Conservation (phyloP, 768 basidiomycete genomes). For the Lyophyllum decastes region DNA sequence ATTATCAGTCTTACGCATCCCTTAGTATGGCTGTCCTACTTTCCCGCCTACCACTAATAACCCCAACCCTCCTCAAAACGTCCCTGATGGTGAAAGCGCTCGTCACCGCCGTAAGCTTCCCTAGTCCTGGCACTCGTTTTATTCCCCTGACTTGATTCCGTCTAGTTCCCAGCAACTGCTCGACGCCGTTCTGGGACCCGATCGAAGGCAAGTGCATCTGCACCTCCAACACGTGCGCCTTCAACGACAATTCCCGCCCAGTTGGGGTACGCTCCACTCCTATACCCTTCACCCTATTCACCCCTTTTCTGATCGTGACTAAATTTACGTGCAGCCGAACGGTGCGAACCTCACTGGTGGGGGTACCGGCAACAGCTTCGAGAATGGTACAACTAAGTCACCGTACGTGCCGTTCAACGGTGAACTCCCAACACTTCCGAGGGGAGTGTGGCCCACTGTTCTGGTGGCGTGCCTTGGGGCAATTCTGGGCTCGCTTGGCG, state of each 20-base stretch:
- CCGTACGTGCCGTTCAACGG: constrained; percentile 55
- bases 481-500: constrained; percentile 32
- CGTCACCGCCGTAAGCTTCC: constrained; percentile 51
- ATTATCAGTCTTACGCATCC: not conserved
- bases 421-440: constrained; percentile 26
- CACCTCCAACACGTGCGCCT: constrained; percentile 54
- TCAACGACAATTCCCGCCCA: constrained; percentile 61
- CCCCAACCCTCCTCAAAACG: constrained; percentile 67
- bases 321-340: constrained; percentile 46
- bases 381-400: constrained; percentile 22
- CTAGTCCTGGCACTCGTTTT: not conserved
- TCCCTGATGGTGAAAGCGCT: constrained; percentile 41
- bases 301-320: not conserved
- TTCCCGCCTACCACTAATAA: constrained; percentile 52
- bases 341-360: constrained; percentile 72
- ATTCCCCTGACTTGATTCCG: not conserved
- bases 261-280: constrained; percentile 55
- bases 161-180: constrained; percentile 68
- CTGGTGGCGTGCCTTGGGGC: constrained; percentile 37
- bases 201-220: constrained; percentile 67
- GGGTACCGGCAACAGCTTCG: constrained; percentile 41
- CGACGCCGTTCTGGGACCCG: constrained; percentile 83
- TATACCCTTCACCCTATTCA: not conserved
- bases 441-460: constrained; percentile 34
- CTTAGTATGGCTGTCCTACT: constrained; percentile 73